Evolutionary conservation across 257 asterid species (phyloP).

Genomic region (Handroanthus guayacan): DNA sequence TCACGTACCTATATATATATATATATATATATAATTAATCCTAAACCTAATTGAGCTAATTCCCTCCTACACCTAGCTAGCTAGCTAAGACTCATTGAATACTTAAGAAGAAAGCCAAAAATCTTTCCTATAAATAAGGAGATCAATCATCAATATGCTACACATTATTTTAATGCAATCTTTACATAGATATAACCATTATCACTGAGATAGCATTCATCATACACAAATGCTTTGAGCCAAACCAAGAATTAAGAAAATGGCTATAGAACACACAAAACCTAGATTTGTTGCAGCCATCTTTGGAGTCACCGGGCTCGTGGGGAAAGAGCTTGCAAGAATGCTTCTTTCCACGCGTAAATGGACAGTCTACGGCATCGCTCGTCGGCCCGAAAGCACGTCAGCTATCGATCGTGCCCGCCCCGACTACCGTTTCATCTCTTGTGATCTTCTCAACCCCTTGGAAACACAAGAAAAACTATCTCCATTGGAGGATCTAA

Average conservation of each 20-base stretch:
- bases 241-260: slow-evolving; percentile 13
- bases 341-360: slow-evolving; percentile 51
- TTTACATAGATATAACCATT: slow-evolving; percentile 27
- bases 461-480: slow-evolving; percentile 57
- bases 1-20: too few species aligned
- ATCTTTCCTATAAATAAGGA: slow-evolving; percentile 45
- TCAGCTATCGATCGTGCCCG: background rate
- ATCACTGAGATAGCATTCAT: background rate
- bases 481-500: slow-evolving; percentile 46
- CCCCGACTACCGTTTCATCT: slow-evolving; percentile 51
- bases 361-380: slow-evolving; percentile 88
- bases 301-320: slow-evolving; percentile 84
- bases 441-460: slow-evolving; percentile 70
- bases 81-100: slow-evolving; percentile 26
- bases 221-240: slow-evolving; percentile 18
- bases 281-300: slow-evolving; percentile 62
- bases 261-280: slow-evolving; percentile 42
- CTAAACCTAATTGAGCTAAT: background rate
- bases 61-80: slow-evolving; percentile 19
- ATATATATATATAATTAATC: background rate
- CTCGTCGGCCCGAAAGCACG: slow-evolving; percentile 49
- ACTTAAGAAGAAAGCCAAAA: slow-evolving; percentile 41
- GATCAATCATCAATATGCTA: slow-evolving; percentile 7
- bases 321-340: slow-evolving; percentile 79
- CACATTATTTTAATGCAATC: slow-evolving; percentile 6